Evolutionary conservation across 331 rosid species (phyloP).

Genomic region (Erythrophleum ivorense): DNA sequence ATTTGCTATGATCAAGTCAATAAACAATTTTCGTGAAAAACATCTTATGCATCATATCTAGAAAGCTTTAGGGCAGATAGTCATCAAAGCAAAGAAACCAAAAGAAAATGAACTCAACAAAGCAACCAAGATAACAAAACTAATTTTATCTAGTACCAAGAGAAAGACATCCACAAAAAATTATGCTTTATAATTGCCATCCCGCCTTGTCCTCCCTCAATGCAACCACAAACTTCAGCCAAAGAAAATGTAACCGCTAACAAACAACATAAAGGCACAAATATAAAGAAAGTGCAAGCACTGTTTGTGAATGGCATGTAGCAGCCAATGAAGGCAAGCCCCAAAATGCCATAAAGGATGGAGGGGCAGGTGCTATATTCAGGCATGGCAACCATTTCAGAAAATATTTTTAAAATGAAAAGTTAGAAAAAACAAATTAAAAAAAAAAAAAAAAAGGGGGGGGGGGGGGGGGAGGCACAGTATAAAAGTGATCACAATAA

Average conservation of each 20-base stretch:
- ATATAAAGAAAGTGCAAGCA: background rate
- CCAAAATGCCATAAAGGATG: background rate
- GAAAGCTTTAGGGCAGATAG: background rate
- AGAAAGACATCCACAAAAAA: background rate
- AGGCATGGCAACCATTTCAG: background rate
- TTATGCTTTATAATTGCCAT: too few species aligned
- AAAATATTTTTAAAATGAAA: background rate
- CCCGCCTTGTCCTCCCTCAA: background rate
- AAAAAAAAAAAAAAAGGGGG: too few species aligned
- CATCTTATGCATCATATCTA: conserved; percentile 14
- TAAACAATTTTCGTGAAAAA: background rate
- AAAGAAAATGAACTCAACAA: background rate
- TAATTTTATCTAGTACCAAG: background rate
- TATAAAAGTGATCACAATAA: too few species aligned
- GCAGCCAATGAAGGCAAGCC: background rate
- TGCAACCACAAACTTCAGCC: background rate
- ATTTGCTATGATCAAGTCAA: conserved; percentile 8
- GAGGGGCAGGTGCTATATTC: background rate
- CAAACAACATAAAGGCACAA: background rate
- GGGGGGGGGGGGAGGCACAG: too few species aligned
- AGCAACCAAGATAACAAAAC: background rate
- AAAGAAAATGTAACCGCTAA: too few species aligned
- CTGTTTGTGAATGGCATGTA: background rate
- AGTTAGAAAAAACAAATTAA: too few species aligned
- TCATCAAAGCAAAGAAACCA: background rate